A percentile compares a stretch with the other conserved stretches of the same genome.
phyloP scores from a whole-genome alignment of 805 yeast genomes.

The Sungouiozyma ichnusensis region DNA sequence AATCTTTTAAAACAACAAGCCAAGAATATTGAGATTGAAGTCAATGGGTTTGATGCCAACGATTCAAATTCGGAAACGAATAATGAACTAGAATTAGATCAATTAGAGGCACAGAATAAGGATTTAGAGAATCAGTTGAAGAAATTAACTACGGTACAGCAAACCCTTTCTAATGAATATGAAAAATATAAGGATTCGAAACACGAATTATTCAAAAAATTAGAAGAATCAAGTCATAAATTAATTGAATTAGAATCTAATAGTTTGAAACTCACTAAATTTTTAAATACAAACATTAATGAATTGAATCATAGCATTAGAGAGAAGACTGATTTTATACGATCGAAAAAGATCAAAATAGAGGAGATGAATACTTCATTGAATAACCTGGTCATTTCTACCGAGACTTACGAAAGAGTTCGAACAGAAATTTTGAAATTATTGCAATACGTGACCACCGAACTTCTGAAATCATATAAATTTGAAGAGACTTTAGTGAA shows the following conservation, averaged over 20 bases:
- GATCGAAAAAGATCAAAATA: slow-evolving; percentile 31
- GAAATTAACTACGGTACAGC: slow-evolving; percentile 51
- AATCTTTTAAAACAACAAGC: slow-evolving; percentile 29
- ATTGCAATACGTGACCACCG: slow-evolving; percentile 36
- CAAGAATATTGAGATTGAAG: slow-evolving; percentile 27
- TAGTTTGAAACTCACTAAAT: slow-evolving; percentile 47
- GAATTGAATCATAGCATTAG: slow-evolving; percentile 42
- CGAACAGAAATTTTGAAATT: slow-evolving; percentile 23
- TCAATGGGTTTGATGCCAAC: slow-evolving; percentile 5
- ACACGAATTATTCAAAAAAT: slow-evolving; percentile 41
- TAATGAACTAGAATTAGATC: slow-evolving; percentile 27
- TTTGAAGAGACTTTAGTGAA: slow-evolving; percentile 36
- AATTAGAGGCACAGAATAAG: slow-evolving; percentile 39
- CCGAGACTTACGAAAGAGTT: slow-evolving; percentile 43
- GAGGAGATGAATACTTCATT: slow-evolving; percentile 37
- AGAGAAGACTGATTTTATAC: slow-evolving; percentile 37
- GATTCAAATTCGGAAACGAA: background rate
- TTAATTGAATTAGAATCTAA: slow-evolving; percentile 48
- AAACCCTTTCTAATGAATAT: slow-evolving; percentile 50
- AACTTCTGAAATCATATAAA: slow-evolving; percentile 32
- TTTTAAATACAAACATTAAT: slow-evolving; percentile 51
- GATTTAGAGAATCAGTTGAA: slow-evolving; percentile 53
- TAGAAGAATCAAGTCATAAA: slow-evolving; percentile 51
- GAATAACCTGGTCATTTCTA: slow-evolving; percentile 41
- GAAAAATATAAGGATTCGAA: slow-evolving; percentile 55